Evolutionary conservation across 805 yeast species (phyloP).

Genomic region (Ogataea paradorogensis): DNA sequence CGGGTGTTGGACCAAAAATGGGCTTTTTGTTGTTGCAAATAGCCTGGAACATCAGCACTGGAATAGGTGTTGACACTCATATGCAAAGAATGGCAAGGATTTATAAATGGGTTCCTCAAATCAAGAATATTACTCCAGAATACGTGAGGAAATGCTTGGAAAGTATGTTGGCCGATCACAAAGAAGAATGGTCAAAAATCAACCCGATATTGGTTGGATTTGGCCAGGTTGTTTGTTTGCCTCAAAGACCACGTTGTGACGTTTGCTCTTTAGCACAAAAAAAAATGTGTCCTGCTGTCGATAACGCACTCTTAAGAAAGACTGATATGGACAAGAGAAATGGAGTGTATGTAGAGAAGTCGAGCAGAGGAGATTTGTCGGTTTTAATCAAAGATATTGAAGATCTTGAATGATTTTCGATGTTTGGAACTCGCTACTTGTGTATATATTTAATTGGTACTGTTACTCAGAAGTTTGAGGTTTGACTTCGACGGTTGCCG

Average conservation of each 20-base stretch:
- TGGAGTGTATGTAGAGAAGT: slow-evolving; percentile 23
- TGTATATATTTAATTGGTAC: background rate
- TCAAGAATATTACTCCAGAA: slow-evolving; percentile 64
- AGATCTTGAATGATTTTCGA: slow-evolving; percentile 19
- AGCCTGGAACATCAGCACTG: slow-evolving; percentile 74
- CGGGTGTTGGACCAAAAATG: slow-evolving; percentile 98
- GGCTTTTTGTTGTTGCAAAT: slow-evolving; percentile 75
- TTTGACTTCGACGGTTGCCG: slow-evolving; percentile 24
- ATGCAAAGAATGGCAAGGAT: slow-evolving; percentile 73
- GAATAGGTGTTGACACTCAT: slow-evolving; percentile 96
- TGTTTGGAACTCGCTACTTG: no score
- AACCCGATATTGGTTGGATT: slow-evolving; percentile 89
- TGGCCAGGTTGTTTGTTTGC: slow-evolving; percentile 84
- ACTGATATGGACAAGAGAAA: slow-evolving; percentile 22
- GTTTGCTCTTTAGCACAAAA: slow-evolving; percentile 55
- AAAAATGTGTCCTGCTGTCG: slow-evolving; percentile 58
- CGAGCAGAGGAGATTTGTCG: slow-evolving; percentile 44
- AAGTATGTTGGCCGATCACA: slow-evolving; percentile 60
- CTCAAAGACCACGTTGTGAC: slow-evolving; percentile 69
- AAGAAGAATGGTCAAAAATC: slow-evolving; percentile 73
- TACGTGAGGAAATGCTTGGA: slow-evolving; percentile 66
- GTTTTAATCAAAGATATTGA: slow-evolving; percentile 35
- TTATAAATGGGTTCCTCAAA: slow-evolving; percentile 71
- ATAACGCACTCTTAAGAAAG: slow-evolving; percentile 41
- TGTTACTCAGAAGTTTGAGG: background rate